Conservation (phyloP, 257 asterid genomes). For the Buddleja alternifolia region DNA sequence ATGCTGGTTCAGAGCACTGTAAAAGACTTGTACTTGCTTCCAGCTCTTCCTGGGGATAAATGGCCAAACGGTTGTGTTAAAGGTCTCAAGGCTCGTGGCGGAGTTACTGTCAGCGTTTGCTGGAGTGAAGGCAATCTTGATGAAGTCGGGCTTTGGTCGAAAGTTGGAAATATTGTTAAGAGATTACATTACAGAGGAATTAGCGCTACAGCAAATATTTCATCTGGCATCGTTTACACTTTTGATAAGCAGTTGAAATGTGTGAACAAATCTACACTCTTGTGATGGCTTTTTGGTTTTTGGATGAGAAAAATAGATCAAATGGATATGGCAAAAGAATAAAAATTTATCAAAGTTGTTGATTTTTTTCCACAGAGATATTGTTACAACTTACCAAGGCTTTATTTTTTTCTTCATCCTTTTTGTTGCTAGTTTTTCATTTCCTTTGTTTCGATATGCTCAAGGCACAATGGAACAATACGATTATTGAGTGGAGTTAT, state of each 20-base stretch:
- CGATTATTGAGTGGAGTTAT: too few species aligned
- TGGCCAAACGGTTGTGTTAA: slow-evolving; percentile 66
- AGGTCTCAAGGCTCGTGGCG: slow-evolving; percentile 73
- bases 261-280: slow-evolving; percentile 35
- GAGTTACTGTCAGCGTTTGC: slow-evolving; percentile 57
- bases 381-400: background rate
- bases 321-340: background rate
- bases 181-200: slow-evolving; percentile 56
- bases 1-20: slow-evolving; percentile 80
- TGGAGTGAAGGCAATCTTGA: slow-evolving; percentile 73
- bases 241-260: slow-evolving; percentile 58
- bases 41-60: slow-evolving; percentile 73
- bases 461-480: too few species aligned
- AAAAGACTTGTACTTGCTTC: slow-evolving; percentile 67
- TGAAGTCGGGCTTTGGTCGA: slow-evolving; percentile 65
- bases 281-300: background rate
- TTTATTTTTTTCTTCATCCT: too few species aligned
- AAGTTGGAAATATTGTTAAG: slow-evolving; percentile 36
- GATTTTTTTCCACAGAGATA: background rate
- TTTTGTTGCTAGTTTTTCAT: too few species aligned
- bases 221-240: slow-evolving; percentile 58
- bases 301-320: background rate
- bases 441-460: too few species aligned
- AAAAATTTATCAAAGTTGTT: background rate
- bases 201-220: slow-evolving; percentile 37